A percentile compares a stretch with the other conserved stretches of the same genome.
phyloP scores from a whole-genome alignment of 208 protist species.

The Porcisia hertigi region DNA sequence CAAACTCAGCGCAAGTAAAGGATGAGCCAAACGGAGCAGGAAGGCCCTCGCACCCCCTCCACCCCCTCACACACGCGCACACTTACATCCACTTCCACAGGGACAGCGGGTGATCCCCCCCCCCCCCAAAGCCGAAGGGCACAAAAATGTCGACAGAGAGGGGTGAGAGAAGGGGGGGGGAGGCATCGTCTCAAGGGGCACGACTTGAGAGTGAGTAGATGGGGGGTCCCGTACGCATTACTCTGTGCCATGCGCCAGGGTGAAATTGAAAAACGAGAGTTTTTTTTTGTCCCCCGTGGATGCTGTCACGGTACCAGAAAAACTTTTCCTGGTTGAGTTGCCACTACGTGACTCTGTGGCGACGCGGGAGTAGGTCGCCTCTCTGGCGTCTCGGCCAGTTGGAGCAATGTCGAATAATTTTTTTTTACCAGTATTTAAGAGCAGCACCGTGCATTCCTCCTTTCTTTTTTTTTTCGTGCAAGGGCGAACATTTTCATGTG shows the following conservation, averaged over 20 bases:
- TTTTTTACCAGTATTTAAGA: neutral
- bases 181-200: neutral
- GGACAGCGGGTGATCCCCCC: neutral
- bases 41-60: neutral
- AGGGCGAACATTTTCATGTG: neutral
- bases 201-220: neutral
- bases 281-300: neutral
- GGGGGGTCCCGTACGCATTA: no score
- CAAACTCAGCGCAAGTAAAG: no score
- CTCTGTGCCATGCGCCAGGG: neutral
- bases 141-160: neutral
- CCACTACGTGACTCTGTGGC: neutral
- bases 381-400: neutral
- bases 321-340: neutral
- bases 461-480: neutral
- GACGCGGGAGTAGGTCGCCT: no score
- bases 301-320: neutral
- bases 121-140: neutral
- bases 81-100: neutral
- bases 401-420: neutral
- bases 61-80: neutral
- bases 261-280: no score
- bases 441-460: neutral
- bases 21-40: no score
- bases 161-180: neutral